These are phyloP conservation scores for Rhodotorula sp. DNA, from an alignment of 1,284 basidiomycete genomes.

Conservation along the genomic window DNA sequence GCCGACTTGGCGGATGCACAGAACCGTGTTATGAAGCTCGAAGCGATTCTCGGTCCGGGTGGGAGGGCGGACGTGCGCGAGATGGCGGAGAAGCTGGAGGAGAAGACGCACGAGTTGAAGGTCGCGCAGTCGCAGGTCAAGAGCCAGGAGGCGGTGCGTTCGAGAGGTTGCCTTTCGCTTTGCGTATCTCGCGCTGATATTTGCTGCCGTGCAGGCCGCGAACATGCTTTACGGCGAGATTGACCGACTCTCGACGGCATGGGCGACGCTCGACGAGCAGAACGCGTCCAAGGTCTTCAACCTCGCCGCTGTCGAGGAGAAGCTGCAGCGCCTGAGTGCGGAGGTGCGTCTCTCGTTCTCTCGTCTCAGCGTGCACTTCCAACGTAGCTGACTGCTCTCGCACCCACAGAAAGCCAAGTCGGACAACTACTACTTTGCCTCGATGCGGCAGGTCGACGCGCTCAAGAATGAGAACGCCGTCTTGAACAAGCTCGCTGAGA, in stretches of 20 bases:
- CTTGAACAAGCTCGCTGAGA: conserved; percentile 65
- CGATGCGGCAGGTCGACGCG: conserved; percentile 85
- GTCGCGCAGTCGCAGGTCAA: conserved; percentile 55
- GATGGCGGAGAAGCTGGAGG: conserved; percentile 60
- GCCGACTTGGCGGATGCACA: conserved; percentile 55
- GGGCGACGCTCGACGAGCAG: conserved; percentile 81
- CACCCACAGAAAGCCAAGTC: conserved; percentile 73
- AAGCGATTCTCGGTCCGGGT: conserved; percentile 62
- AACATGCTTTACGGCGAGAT: conserved; percentile 79
- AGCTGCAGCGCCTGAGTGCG: conserved; percentile 55
- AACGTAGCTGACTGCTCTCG: conserved; percentile 39
- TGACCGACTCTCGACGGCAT: conserved; percentile 79
- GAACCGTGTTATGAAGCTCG: conserved; percentile 61
- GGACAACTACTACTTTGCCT: conserved; percentile 90
- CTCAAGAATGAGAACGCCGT: conserved; percentile 73
- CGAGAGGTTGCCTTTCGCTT: background rate
- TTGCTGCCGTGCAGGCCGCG: conserved; percentile 57
- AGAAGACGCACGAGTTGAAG: conserved; percentile 64
- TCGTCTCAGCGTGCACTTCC: too few relatives aligned
- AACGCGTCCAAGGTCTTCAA: conserved; percentile 82
- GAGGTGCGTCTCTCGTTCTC: conserved; percentile 44
- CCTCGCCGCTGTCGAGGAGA: conserved; percentile 72
- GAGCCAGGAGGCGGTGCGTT: conserved; percentile 53
- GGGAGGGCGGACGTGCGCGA: conserved; percentile 56
- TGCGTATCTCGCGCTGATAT: too few relatives aligned